Conservation (phyloP, 2,329 filamentous ascomycete species). For the Colletotrichum nymphaeae region DNA sequence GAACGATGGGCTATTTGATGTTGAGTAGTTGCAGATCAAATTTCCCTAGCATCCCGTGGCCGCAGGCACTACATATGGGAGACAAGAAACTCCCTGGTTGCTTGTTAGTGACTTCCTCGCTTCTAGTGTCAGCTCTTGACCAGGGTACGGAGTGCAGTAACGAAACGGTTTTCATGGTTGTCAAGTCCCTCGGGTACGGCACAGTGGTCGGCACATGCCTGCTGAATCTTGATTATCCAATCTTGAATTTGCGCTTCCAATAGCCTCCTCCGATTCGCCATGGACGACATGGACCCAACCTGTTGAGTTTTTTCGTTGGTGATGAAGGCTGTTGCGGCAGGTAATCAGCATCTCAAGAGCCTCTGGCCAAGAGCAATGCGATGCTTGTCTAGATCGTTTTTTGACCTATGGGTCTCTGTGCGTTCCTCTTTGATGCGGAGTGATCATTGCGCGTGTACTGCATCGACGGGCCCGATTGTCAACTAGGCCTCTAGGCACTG, state of each 20-base stretch:
- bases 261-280: slow-evolving; percentile 7
- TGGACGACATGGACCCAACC: not conserved
- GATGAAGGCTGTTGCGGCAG: not conserved
- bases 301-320: slow-evolving; percentile 1
- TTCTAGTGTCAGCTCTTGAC: slow-evolving; percentile 10
- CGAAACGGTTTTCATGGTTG: not conserved
- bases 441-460: not conserved
- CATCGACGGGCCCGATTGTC: not conserved
- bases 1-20: not conserved
- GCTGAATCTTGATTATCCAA: not conserved
- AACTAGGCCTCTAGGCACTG: not conserved
- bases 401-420: not conserved
- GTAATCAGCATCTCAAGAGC: not conserved
- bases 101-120: slow-evolving; percentile 5
- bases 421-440: not conserved
- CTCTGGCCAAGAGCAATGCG: not conserved
- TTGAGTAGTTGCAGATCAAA: not conserved
- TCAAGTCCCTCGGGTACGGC: slow-evolving; percentile 1
- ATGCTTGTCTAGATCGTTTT: not conserved
- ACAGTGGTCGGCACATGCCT: not conserved
- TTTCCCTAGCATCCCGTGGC: not conserved
- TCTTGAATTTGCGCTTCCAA: not conserved
- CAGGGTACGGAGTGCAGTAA: no score
- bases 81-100: not conserved
- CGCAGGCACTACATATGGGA: not conserved